Conservation (phyloP, 108 stramenopile genomes). For the Mediolabrus comicus region DNA sequence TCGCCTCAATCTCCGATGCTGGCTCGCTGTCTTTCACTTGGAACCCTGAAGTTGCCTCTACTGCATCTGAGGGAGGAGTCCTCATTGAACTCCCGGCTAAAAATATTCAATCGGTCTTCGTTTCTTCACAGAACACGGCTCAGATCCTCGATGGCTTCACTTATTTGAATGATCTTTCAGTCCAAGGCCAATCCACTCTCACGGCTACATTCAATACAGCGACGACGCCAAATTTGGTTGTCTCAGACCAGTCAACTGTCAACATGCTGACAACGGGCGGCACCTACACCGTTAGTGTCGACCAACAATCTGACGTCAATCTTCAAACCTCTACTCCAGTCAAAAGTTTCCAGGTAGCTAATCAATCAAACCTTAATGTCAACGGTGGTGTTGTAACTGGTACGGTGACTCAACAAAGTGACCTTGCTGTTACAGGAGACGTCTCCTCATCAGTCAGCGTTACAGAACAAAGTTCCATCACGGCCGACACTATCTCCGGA, state of each 20-base stretch:
- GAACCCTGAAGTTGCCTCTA: neutral
- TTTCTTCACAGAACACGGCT: neutral
- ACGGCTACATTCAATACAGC: neutral
- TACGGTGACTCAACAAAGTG: neutral
- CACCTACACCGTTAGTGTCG: neutral
- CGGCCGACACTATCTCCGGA: neutral
- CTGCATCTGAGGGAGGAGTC: neutral
- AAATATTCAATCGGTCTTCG: neutral
- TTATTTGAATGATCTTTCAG: neutral
- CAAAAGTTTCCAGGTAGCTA: neutral
- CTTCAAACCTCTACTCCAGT: neutral
- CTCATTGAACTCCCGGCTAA: neutral
- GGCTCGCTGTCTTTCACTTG: neutral
- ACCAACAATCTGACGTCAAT: neutral
- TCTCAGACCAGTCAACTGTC: neutral
- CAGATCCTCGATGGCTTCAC: neutral
- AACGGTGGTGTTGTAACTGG: neutral
- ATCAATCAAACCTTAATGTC: neutral
- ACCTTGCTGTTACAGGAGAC: neutral
- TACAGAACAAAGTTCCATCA: neutral
- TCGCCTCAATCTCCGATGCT: neutral
- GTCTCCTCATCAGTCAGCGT: neutral
- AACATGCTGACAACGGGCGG: too few relatives aligned
- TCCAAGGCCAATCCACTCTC: neutral
- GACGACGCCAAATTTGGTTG: neutral